phyloP scores from a whole-genome alignment of 441 rosid species.

The Arabidopsis hybrid region DNA sequence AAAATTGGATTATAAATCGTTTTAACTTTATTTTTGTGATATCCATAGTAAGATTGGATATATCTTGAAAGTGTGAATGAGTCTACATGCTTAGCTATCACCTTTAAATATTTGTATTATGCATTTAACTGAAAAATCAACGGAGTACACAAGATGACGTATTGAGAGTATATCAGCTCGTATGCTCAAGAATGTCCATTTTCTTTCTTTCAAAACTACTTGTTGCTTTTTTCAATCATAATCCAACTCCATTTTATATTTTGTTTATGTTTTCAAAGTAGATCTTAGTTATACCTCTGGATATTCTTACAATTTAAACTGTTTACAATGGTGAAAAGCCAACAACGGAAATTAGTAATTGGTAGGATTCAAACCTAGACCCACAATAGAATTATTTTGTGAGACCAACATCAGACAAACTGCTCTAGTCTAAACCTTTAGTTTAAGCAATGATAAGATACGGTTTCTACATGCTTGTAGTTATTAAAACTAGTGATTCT shows the following conservation, averaged over 20 bases:
- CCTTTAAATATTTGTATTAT: background rate
- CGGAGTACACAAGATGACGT: slow-evolving; percentile 27
- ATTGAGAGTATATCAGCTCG: slow-evolving; percentile 22
- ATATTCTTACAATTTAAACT: background rate
- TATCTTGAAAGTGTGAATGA: slow-evolving; percentile 2
- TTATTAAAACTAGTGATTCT: background rate
- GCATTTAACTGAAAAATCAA: slow-evolving; percentile 36
- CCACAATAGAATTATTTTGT: background rate
- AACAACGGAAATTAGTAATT: background rate
- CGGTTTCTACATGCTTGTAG: too few relatives aligned
- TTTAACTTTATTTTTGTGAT: background rate
- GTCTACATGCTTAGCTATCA: slow-evolving; percentile 17
- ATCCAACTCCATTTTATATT: too few relatives aligned
- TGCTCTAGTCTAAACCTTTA: background rate
- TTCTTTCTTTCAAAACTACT: too few relatives aligned
- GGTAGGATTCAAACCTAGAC: background rate
- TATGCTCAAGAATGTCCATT: slow-evolving; percentile 12
- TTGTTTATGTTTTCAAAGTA: too few relatives aligned
- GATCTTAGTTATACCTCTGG: too few relatives aligned
- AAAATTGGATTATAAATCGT: background rate
- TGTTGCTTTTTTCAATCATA: too few relatives aligned
- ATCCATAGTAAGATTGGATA: background rate
- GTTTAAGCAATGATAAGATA: background rate
- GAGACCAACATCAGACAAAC: slow-evolving; percentile 4
- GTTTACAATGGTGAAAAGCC: background rate